These are phyloP conservation scores for Berberis vulgaris DNA, from an alignment of 164 flowering plant genomes.

Conservation along the genomic window DNA sequence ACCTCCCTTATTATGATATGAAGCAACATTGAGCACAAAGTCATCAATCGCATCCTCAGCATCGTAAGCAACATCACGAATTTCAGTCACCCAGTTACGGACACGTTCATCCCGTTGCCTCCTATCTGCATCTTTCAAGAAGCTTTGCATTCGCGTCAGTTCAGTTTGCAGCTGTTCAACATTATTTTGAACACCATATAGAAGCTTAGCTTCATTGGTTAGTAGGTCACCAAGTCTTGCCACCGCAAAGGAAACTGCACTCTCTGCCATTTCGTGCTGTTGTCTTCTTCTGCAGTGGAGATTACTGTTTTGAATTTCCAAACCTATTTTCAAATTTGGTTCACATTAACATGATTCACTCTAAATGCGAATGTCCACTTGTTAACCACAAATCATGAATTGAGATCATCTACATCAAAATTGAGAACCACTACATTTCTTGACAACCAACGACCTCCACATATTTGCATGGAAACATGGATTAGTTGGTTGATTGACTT, in stretches of 20 bases:
- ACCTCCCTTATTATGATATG: background rate
- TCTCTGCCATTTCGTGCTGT: constrained; percentile 49
- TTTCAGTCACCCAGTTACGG: constrained; percentile 20
- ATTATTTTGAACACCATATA: background rate
- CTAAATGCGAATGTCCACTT: too few relatives aligned
- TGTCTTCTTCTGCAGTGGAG: too few relatives aligned
- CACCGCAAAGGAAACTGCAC: constrained; percentile 68
- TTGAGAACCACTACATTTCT: too few relatives aligned
- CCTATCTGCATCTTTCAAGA: constrained; percentile 23
- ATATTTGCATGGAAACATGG: too few relatives aligned
- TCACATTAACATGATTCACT: too few relatives aligned
- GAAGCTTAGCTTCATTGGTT: background rate
- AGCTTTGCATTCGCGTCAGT: constrained; percentile 14
- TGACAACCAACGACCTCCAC: too few relatives aligned
- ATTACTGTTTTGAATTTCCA: too few relatives aligned
- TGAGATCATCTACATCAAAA: too few relatives aligned
- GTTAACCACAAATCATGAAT: too few relatives aligned
- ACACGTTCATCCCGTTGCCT: constrained; percentile 8
- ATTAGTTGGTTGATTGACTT: too few relatives aligned
- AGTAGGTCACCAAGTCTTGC: constrained; percentile 2
- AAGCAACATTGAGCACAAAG: constrained; percentile 7
- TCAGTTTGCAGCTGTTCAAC: constrained; percentile 9
- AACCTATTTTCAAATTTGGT: too few relatives aligned
- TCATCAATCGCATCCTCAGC: constrained; percentile 24
- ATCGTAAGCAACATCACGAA: constrained; percentile 25